Evolutionary conservation across 306 rosid species (phyloP).

Genomic region (Potentilla sterilis): DNA sequence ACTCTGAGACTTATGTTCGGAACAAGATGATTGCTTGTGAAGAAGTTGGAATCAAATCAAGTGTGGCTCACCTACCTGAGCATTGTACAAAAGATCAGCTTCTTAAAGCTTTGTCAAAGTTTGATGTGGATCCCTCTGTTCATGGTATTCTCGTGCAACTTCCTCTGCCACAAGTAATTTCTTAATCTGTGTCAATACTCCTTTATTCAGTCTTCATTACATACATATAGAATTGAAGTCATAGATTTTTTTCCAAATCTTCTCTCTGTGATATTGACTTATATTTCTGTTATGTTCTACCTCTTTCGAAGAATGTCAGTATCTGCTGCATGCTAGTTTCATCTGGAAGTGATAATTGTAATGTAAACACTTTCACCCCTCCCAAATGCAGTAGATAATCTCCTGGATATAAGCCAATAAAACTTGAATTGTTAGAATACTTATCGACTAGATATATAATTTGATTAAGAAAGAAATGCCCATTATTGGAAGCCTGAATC

Average conservation of each 20-base stretch:
- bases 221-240: neutral
- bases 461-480: neutral
- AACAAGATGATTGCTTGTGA: slow-evolving; percentile 84
- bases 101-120: slow-evolving; percentile 48
- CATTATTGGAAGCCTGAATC: neutral
- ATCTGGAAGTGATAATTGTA: neutral
- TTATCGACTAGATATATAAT: neutral
- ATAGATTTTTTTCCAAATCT: neutral
- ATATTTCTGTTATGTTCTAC: neutral
- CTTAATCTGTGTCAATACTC: slow-evolving; percentile 38
- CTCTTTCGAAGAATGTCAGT: neutral
- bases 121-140: slow-evolving; percentile 69
- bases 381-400: neutral
- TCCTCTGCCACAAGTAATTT: slow-evolving; percentile 90
- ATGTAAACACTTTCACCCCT: neutral
- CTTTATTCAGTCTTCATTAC: neutral
- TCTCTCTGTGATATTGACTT: neutral
- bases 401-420: neutral
- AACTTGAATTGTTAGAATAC: neutral
- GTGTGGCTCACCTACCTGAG: slow-evolving; percentile 51
- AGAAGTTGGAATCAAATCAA: slow-evolving; percentile 74
- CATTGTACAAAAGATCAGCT: slow-evolving; percentile 64
- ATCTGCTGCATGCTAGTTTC: neutral
- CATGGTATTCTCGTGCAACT: slow-evolving; percentile 97
- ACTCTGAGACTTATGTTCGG: slow-evolving; percentile 76